These are phyloP conservation scores for Annulohypoxylon maeteangense DNA, from an alignment of 495 filamentous ascomycete genomes.

Conservation along the genomic window DNA sequence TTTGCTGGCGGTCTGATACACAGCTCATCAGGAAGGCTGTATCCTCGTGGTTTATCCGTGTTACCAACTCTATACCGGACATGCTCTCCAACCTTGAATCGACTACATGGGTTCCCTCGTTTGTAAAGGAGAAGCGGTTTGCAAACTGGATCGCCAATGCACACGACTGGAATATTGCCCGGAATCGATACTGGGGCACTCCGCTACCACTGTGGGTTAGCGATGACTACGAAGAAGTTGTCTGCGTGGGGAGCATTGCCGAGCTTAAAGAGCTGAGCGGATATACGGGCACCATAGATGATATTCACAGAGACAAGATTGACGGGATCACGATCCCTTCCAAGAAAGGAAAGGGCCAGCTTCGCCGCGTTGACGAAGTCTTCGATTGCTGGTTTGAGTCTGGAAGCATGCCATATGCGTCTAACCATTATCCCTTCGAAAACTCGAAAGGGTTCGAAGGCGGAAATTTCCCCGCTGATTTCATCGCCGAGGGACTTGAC, in stretches of 20 bases:
- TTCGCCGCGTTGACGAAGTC: conserved; percentile 87
- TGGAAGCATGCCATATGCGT: conserved; percentile 96
- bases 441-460: conserved; percentile 82
- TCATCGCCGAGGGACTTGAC: conserved; percentile 96
- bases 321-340: conserved; percentile 97
- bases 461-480: conserved; percentile 89
- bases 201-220: conserved; percentile 93
- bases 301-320: conserved; percentile 94
- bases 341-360: conserved; percentile 84
- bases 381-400: conserved; percentile 97
- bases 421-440: conserved; percentile 94
- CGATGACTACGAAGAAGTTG: conserved; percentile 84
- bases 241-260: conserved; percentile 86
- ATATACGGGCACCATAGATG: conserved; percentile 83
- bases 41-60: conserved; percentile 94
- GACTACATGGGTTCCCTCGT: conserved; percentile 93
- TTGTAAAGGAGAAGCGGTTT: conserved; percentile 93
- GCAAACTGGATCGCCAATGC: conserved; percentile 85
- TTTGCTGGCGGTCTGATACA: conserved; percentile 95
- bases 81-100: conserved; percentile 91
- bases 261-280: conserved; percentile 91
- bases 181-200: conserved; percentile 97
- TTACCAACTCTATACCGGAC: conserved; percentile 83
- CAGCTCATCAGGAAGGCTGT: conserved; percentile 95
- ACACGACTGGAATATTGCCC: conserved; percentile 96